Percentiles rank a stretch among this genome's conserved stretches.
Conservation (phyloP, 78 protist species). For the Parvularia atlantis region DNA sequence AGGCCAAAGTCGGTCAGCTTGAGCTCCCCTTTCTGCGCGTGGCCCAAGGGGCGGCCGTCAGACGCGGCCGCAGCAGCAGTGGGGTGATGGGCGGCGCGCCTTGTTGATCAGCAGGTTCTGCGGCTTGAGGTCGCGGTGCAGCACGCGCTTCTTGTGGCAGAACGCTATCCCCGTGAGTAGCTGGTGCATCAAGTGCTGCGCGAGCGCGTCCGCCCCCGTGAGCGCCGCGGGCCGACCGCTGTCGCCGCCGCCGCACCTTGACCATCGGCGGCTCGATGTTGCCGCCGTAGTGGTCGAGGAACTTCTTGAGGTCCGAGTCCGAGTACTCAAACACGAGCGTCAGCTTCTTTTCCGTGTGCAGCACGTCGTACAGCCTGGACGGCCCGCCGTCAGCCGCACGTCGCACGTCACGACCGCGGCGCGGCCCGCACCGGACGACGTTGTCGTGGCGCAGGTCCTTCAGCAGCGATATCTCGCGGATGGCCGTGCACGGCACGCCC, state of each 20-base stretch:
- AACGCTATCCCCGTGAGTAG: slow-evolving; percentile 88
- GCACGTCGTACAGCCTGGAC: slow-evolving; percentile 66
- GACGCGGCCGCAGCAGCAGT: too few species aligned
- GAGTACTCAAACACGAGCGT: slow-evolving; percentile 97
- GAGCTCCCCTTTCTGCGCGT: slow-evolving; percentile 63
- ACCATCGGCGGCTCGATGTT: slow-evolving; percentile 43
- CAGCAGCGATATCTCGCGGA: slow-evolving; percentile 93
- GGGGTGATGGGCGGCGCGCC: not conserved
- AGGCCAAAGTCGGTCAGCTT: slow-evolving; percentile 99
- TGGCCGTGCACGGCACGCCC: slow-evolving; percentile 97
- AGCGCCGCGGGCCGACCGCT: not conserved
- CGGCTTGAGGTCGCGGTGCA: slow-evolving; percentile 98
- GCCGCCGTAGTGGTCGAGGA: slow-evolving; percentile 67
- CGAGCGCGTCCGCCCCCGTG: not conserved
- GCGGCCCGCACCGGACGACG: slow-evolving; percentile 51
- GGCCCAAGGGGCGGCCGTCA: too few species aligned
- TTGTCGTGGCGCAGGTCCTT: slow-evolving; percentile 88
- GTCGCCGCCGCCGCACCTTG: slow-evolving; percentile 23
- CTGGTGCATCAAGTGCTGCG: slow-evolving; percentile 71
- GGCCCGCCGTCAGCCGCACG: not conserved
- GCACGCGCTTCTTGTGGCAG: slow-evolving; percentile 89
- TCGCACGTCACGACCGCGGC: not conserved
- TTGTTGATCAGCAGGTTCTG: not conserved
- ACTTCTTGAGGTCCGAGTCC: slow-evolving; percentile 92
- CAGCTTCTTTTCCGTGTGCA: slow-evolving; percentile 82